Evolutionary conservation across 345 rosid genomes (phyloP).

Genomic region (Bruguiera sexangula): DNA sequence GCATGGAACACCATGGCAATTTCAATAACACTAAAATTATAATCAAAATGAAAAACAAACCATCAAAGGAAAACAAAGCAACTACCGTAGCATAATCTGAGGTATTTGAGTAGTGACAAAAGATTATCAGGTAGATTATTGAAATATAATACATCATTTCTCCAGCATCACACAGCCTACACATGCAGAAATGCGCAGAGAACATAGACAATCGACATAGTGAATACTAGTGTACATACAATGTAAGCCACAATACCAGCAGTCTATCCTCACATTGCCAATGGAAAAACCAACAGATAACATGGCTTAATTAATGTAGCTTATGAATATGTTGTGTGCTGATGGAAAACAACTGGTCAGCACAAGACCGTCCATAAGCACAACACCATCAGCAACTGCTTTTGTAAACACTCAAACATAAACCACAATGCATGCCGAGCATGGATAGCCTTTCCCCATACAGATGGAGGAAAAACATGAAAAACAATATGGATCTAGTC

Average conservation of each 20-base stretch:
- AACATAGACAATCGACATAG: not conserved
- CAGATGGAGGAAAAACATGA: constrained; percentile 8
- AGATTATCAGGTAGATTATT: not conserved
- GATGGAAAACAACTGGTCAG: constrained; percentile 27
- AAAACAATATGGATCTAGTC: constrained; percentile 1
- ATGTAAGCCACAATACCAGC: constrained; percentile 36
- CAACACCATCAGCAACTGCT: not conserved
- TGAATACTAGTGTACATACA: not conserved
- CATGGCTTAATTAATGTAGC: constrained; percentile 17
- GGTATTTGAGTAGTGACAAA: not conserved
- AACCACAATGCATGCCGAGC: not conserved
- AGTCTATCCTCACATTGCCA: constrained; percentile 16
- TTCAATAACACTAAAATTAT: too few species aligned
- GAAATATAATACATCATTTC: not conserved
- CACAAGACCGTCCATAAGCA: constrained; percentile 48
- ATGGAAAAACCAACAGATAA: constrained; percentile 30
- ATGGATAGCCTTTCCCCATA: constrained; percentile 3
- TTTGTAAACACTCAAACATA: not conserved
- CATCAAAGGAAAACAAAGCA: not conserved
- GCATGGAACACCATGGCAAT: too few species aligned
- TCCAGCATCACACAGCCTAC: not conserved
- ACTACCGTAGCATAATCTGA: not conserved
- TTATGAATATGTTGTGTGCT: constrained; percentile 50
- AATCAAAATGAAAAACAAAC: constrained; percentile 4
- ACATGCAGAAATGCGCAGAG: not conserved